Evolutionary conservation across 306 rosid species (phyloP).

Genomic region (Quercus rubra): DNA sequence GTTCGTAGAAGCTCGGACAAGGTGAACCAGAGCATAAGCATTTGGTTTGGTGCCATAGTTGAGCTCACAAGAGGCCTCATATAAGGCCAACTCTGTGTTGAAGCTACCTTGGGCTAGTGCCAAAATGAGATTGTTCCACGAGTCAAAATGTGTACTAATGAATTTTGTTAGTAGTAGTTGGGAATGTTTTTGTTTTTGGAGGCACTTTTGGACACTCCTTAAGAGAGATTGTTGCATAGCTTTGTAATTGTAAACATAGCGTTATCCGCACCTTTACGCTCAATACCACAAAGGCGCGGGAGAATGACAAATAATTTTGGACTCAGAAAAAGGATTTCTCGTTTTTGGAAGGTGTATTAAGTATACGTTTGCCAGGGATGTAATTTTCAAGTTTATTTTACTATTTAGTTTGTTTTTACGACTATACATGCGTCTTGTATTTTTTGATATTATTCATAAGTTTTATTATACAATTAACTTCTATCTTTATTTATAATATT

Average conservation of each 20-base stretch:
- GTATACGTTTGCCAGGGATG: fast-evolving
- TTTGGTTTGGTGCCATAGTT: slow-evolving; percentile 34
- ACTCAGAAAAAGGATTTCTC: no score
- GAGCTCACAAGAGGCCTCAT: slow-evolving; percentile 27
- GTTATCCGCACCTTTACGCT: no score
- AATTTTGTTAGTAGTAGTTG: background rate
- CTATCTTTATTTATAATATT: fast-evolving
- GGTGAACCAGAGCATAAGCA: slow-evolving; percentile 44
- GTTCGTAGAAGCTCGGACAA: slow-evolving; percentile 37
- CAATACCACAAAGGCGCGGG: no score
- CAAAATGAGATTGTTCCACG: slow-evolving; percentile 10
- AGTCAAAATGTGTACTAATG: background rate
- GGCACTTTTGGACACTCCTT: slow-evolving; percentile 5
- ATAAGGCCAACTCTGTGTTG: slow-evolving; percentile 17
- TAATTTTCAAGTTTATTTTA: no score
- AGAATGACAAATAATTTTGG: no score
- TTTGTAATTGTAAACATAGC: background rate
- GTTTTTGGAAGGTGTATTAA: no score
- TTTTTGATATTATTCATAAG: fast-evolving
- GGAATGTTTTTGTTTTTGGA: background rate
- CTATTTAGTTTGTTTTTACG: no score
- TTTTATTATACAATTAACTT: fast-evolving
- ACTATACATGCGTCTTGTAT: fast-evolving
- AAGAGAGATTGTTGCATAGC: slow-evolving; percentile 33
- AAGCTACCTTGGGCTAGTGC: slow-evolving; percentile 23